Evolutionary conservation across 2,329 filamentous ascomycete genomes (phyloP).

Genomic region (Neonectria coccinea): DNA sequence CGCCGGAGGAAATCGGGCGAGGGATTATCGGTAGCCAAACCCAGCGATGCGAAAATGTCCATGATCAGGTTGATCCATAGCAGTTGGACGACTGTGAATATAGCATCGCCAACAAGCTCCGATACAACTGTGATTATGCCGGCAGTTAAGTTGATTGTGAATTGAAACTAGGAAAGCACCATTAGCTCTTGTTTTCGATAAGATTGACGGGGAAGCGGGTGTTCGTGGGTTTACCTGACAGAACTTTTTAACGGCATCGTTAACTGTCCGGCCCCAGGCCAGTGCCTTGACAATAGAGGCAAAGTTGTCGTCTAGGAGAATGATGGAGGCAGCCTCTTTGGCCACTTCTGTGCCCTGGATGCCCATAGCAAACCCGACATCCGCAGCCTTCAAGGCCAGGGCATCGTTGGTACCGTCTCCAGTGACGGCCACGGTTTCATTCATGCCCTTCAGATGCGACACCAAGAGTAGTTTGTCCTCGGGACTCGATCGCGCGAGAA

Average conservation of each 20-base stretch:
- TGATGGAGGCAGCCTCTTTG: conserved; percentile 76
- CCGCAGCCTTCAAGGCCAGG: conserved; percentile 72
- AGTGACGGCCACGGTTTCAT: conserved; percentile 71
- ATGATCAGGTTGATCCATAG: conserved; percentile 79
- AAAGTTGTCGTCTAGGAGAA: conserved; percentile 76
- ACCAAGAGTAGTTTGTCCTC: conserved; percentile 71
- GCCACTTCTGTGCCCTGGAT: conserved; percentile 75
- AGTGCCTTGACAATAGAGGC: conserved; percentile 74
- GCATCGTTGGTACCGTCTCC: conserved; percentile 77
- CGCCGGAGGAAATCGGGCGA: conserved; percentile 68
- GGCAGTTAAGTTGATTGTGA: conserved; percentile 78
- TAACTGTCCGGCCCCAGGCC: conserved; percentile 76
- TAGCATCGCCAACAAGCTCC: conserved; percentile 68
- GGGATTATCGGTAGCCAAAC: conserved; percentile 73
- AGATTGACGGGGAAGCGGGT: neutral
- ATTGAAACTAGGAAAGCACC: conserved; percentile 62
- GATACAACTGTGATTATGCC: conserved; percentile 74
- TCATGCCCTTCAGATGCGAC: conserved; percentile 63
- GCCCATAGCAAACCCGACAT: conserved; percentile 77
- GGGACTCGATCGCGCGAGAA: conserved; percentile 69
- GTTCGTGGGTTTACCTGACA: conserved; percentile 61
- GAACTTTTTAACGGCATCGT: conserved; percentile 76
- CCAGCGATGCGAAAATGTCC: conserved; percentile 75
- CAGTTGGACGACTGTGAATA: conserved; percentile 74
- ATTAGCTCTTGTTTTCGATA: conserved; percentile 17